Conservation (phyloP, 2,329 filamentous ascomycete species). For the Exophiala sp. region DNA sequence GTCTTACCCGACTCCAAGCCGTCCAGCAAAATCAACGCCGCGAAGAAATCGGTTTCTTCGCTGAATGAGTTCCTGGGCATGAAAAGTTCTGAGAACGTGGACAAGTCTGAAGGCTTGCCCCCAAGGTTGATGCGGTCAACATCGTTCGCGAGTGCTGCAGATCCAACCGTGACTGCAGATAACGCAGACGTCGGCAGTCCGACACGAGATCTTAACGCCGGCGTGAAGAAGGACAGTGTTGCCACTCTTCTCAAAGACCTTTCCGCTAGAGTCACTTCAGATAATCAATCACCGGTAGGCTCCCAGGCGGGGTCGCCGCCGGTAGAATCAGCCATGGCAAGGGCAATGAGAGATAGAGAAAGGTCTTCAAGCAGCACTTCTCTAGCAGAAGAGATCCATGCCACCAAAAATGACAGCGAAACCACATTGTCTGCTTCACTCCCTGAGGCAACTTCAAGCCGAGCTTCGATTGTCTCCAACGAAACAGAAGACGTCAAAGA, state of each 20-base stretch:
- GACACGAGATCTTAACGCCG: constrained; percentile 53
- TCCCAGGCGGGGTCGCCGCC: constrained; percentile 47
- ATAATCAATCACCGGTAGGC: constrained; percentile 51
- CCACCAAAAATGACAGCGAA: no score
- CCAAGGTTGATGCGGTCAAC: constrained; percentile 59
- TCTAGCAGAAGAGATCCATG: constrained; percentile 39
- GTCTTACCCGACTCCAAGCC: constrained; percentile 38
- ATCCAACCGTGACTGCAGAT: constrained; percentile 66
- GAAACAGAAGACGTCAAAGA: constrained; percentile 24
- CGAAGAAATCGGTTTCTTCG: constrained; percentile 30
- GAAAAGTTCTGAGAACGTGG: constrained; percentile 29
- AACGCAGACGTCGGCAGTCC: constrained; percentile 63
- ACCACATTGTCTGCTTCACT: no score
- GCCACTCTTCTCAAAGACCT: constrained; percentile 63
- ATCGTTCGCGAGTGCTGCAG: constrained; percentile 61
- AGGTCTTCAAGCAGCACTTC: constrained; percentile 49
- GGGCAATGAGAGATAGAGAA: constrained; percentile 36
- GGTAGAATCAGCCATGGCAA: constrained; percentile 34
- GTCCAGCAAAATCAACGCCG: constrained; percentile 36
- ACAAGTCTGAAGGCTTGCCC: constrained; percentile 24
- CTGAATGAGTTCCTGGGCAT: constrained; percentile 22
- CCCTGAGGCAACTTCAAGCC: constrained; percentile 27
- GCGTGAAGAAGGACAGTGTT: constrained; percentile 58
- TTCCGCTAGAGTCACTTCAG: constrained; percentile 53
- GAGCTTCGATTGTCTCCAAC: constrained; percentile 11